Evolutionary conservation across 2,329 filamentous ascomycete species (phyloP), one percentile per base, ranked within the genome.

Genomic region (Epichloe uncinata): DNA sequence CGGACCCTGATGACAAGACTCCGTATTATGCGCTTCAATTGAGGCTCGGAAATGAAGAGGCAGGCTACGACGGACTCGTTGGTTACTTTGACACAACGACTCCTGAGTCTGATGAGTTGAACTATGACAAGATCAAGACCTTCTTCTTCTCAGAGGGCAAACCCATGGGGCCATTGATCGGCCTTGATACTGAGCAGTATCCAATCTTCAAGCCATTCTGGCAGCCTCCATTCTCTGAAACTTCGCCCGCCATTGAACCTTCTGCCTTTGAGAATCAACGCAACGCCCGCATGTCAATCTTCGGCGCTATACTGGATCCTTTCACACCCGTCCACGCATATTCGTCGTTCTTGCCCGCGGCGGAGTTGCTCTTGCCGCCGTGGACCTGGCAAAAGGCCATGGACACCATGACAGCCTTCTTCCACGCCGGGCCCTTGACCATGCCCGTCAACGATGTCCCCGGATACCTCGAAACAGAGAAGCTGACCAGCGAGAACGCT

Each of bases 301-400:
- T 61, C 20, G 63, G 65, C 2, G 57, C 60, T 1, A 53, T 71
- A 2, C 26, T 70, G 0, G 67, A 71, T 50, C 69, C 69, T 0
- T 71, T 67, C 51, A 55, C 56, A 0, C 55, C 67, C 1, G n/a
- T 70, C 0, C 63, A 69, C 38, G 63, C 53, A 0, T 70, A 66
- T 51, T 61, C 58, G 1, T 55, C 57, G 2, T 56, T 70, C 15
- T 56, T 70, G 1, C 69, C 68, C 0, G 47, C 56, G 0, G 34
- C 30, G 3, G 34, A 48, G 2, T 57, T 69, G 0, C 33, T 42
- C 11, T 52, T 72, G 2, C 66, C 65, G 0, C 11, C 56, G 0
- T 72, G 67, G 68, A 67, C 64, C 0, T 64, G 62, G 61, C 60
- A 71, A 49, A 26, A 43, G 0, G 67, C 67, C 4, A 52, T 71